These are phyloP conservation scores for Hypoxylon cercidicola DNA, from an alignment of 495 filamentous ascomycete species.

Conservation along the genomic window DNA sequence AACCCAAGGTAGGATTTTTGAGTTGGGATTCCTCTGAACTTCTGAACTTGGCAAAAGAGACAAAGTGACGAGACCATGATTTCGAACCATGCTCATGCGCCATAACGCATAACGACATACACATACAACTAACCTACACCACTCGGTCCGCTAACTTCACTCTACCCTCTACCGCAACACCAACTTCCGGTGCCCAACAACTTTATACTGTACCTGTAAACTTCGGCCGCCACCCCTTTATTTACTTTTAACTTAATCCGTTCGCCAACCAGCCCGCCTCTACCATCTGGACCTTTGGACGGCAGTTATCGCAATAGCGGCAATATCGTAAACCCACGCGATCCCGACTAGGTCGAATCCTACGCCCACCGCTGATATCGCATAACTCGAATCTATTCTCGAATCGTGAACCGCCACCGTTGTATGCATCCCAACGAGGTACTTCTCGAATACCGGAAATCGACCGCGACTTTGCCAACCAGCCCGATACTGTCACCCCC, in stretches of 20 bases:
- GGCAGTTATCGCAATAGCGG: conserved; percentile 13
- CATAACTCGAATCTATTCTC: background rate
- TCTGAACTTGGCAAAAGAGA: conserved; percentile 10
- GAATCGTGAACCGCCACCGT: conserved; percentile 6
- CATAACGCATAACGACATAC: too few species aligned
- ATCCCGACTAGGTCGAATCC: background rate
- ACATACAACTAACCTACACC: background rate
- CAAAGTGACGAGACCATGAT: conserved; percentile 30
- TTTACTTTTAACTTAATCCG: conserved; percentile 25
- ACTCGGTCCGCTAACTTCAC: conserved; percentile 31
- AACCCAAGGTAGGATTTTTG: background rate
- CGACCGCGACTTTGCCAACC: conserved; percentile 13
- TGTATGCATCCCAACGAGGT: conserved; percentile 30
- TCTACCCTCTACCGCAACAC: conserved; percentile 34
- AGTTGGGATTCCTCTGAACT: conserved; percentile 9
- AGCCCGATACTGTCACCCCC: conserved; percentile 37
- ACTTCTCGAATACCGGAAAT: conserved; percentile 26
- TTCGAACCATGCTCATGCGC: conserved; percentile 20
- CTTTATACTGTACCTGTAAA: conserved; percentile 45
- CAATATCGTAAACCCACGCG: conserved; percentile 28
- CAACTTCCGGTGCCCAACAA: conserved; percentile 40
- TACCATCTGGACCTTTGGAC: background rate
- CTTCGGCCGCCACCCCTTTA: conserved; percentile 36
- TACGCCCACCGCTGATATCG: conserved; percentile 1
- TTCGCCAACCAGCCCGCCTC: conserved; percentile 4